Percentiles rank a stretch among this genome's conserved stretches.
These are phyloP conservation scores for Reutealis trisperma DNA, from an alignment of 345 rosid genomes.

Conservation along the genomic window DNA sequence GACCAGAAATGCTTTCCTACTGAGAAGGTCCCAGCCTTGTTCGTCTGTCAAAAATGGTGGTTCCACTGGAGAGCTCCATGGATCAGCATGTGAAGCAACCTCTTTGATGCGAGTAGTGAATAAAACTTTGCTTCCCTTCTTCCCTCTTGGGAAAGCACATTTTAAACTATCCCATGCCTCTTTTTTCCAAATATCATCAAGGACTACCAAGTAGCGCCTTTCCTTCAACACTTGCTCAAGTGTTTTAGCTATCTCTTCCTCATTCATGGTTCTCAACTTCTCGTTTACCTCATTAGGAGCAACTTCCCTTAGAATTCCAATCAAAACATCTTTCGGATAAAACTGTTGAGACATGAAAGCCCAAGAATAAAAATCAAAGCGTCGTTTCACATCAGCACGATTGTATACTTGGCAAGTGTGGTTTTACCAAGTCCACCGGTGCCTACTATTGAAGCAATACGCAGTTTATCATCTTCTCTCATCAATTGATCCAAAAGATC, in stretches of 20 bases:
- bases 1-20: background rate
- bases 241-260: background rate
- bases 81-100: conserved; percentile 9
- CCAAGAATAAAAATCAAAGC: background rate
- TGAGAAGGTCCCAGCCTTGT: conserved; percentile 5
- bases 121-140: conserved; percentile 4
- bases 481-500: too few relatives aligned
- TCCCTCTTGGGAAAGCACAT: background rate
- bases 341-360: conserved; percentile 1
- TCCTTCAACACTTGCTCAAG: background rate
- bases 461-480: too few relatives aligned
- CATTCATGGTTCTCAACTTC: background rate
- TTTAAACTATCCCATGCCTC: background rate
- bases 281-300: background rate
- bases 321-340: background rate
- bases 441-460: background rate
- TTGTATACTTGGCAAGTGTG: background rate
- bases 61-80: background rate
- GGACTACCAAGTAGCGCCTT: conserved; percentile 1
- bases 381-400: background rate
- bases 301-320: background rate
- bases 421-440: conserved; percentile 6
- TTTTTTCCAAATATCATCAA: conserved; percentile 4
- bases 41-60: background rate
- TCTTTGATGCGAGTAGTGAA: conserved; percentile 2